phyloP scores from a whole-genome alignment of 2,329 filamentous ascomycete genomes.

The Hypoxylon sp. region DNA sequence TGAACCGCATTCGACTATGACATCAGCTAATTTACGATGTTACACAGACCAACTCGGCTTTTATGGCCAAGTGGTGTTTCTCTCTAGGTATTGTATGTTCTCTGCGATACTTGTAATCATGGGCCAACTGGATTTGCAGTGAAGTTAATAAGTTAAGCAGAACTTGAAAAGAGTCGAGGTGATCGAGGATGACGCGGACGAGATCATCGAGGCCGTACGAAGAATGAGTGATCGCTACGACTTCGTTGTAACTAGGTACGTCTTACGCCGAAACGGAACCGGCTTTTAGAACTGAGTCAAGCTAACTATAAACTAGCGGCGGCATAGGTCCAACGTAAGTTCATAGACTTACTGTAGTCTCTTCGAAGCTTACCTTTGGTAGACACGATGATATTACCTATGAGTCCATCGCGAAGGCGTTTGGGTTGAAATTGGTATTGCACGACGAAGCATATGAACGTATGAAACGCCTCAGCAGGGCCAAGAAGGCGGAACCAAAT shows the following conservation, averaged over 20 bases:
- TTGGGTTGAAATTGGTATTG: conserved; percentile 76
- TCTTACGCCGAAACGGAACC: conserved; percentile 6
- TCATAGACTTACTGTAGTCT: not conserved
- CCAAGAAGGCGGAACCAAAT: conserved; percentile 73
- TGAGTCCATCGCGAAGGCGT: conserved; percentile 90
- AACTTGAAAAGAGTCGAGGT: conserved; percentile 88
- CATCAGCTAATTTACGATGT: conserved; percentile 25
- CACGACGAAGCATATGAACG: conserved; percentile 79
- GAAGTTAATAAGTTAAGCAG: conserved; percentile 48
- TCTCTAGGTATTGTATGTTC: conserved; percentile 63
- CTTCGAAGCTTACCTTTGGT: conserved; percentile 35
- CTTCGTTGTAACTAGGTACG: conserved; percentile 86
- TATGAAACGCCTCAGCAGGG: conserved; percentile 84
- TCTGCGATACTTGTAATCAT: not conserved
- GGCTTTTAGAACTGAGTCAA: conserved; percentile 1
- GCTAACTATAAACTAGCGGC: conserved; percentile 61
- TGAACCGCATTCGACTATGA: not conserved
- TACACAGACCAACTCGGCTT: conserved; percentile 70
- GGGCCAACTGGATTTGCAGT: not conserved
- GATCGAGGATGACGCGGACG: conserved; percentile 88
- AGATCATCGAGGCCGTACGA: conserved; percentile 86
- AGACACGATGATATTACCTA: conserved; percentile 99
- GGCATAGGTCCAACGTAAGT: conserved; percentile 93
- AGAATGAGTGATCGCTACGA: conserved; percentile 92
- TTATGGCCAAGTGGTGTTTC: conserved; percentile 72